Conservation (phyloP, 2,329 filamentous ascomycete genomes). For the Sarocladium kiliense region DNA sequence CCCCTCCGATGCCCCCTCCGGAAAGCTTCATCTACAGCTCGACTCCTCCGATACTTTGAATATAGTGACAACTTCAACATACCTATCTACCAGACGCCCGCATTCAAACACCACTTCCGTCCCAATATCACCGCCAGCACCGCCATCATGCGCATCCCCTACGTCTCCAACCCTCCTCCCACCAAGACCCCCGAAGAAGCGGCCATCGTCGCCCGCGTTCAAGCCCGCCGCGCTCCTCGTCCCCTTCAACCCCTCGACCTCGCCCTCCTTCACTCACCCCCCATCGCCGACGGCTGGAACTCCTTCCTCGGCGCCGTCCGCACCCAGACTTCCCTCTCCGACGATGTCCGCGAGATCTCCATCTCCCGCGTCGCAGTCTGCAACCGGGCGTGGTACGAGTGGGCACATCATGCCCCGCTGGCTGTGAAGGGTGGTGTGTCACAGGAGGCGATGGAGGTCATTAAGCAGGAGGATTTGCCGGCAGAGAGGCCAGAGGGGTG, state of each 20-base stretch:
- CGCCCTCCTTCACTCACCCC: constrained; percentile 67
- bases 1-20: neutral
- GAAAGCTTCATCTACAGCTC: neutral
- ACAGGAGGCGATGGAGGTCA: constrained; percentile 40
- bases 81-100: too few relatives aligned
- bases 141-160: constrained; percentile 59
- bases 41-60: neutral
- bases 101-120: neutral
- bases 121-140: neutral
- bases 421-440: constrained; percentile 52
- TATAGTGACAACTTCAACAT: too few relatives aligned
- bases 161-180: constrained; percentile 49
- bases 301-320: constrained; percentile 60
- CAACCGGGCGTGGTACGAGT: constrained; percentile 82
- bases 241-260: constrained; percentile 72
- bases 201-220: constrained; percentile 56
- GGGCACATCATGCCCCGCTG: constrained; percentile 72
- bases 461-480: constrained; percentile 24
- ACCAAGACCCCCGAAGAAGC: constrained; percentile 39
- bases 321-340: constrained; percentile 44
- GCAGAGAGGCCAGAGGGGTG: constrained; percentile 23
- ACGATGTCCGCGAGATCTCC: constrained; percentile 66
- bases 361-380: constrained; percentile 77
- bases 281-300: constrained; percentile 74
- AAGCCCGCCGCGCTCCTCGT: constrained; percentile 60